Conservation (phyloP, 2,329 filamentous ascomycete species). For the Beauveria australis region DNA sequence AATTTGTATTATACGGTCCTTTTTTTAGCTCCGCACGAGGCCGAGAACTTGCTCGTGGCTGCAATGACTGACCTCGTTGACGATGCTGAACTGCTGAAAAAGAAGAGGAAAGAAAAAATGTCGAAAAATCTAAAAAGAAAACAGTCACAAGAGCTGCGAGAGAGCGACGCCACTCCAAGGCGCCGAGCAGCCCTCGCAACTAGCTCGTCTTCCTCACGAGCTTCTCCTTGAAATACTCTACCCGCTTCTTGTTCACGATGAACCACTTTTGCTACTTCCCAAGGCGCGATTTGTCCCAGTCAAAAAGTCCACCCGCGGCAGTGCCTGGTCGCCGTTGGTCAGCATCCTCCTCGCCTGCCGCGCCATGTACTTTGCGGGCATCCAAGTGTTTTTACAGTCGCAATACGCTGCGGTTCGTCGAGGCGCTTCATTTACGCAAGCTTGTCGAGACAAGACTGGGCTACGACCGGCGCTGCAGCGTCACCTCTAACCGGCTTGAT, state of each 20-base stretch:
- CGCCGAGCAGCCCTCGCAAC: background rate
- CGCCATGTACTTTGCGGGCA: slow-evolving; percentile 7
- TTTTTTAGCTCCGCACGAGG: background rate
- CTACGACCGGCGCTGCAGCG: background rate
- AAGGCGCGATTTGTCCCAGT: background rate
- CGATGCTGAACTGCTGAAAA: too few species aligned
- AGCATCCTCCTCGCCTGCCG: slow-evolving; percentile 7
- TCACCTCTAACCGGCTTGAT: background rate
- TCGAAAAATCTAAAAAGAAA: background rate
- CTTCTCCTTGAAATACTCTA: background rate
- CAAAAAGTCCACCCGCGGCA: background rate
- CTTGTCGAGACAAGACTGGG: background rate
- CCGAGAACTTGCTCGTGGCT: background rate
- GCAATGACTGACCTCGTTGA: background rate
- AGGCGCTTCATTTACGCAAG: background rate
- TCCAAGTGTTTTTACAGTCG: background rate
- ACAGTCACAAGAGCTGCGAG: background rate
- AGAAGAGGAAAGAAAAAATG: too few species aligned
- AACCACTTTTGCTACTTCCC: background rate
- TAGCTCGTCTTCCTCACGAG: slow-evolving; percentile 1
- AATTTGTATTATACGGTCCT: background rate
- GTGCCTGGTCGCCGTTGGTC: background rate
- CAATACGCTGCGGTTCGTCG: background rate
- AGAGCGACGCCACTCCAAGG: background rate
- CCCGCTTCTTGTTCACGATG: background rate